Percentiles rank a stretch among this genome's conserved stretches.
Evolutionary conservation across 2,329 filamentous ascomycete genomes (phyloP).

Genomic region (Cladosporium velox): DNA sequence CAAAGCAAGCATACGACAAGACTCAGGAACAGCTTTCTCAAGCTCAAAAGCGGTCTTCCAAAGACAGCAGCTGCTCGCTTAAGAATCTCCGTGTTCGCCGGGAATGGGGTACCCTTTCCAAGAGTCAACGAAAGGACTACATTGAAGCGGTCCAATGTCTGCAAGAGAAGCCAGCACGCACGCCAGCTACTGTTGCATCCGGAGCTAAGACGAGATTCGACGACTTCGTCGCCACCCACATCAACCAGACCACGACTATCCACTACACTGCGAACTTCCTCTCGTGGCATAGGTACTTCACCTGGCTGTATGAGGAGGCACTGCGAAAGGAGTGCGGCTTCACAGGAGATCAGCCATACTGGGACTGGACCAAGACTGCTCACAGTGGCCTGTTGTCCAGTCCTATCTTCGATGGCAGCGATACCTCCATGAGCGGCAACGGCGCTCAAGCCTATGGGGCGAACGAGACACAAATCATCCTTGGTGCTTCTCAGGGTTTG

Average conservation of each 20-base stretch:
- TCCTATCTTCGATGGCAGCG: slow-evolving; percentile 58
- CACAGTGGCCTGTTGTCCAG: slow-evolving; percentile 45
- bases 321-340: slow-evolving; percentile 49
- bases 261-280: slow-evolving; percentile 38
- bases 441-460: slow-evolving; percentile 27
- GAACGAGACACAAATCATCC: slow-evolving; percentile 9
- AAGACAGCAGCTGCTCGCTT: slow-evolving; percentile 23
- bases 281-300: slow-evolving; percentile 47
- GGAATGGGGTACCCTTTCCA: slow-evolving; percentile 43
- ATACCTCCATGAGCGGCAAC: slow-evolving; percentile 42
- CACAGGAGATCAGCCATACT: slow-evolving; percentile 45
- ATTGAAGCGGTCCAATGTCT: slow-evolving; percentile 26
- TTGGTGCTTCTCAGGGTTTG: slow-evolving; percentile 23
- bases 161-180: slow-evolving; percentile 22
- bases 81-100: slow-evolving; percentile 43
- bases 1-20: slow-evolving; percentile 13
- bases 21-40: background rate
- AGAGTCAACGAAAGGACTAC: slow-evolving; percentile 28
- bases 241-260: slow-evolving; percentile 30
- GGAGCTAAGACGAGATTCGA: slow-evolving; percentile 34
- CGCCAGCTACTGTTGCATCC: slow-evolving; percentile 21
- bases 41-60: background rate
- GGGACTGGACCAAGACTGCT: slow-evolving; percentile 54
- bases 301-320: slow-evolving; percentile 45
- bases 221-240: slow-evolving; percentile 35